Evolutionary conservation across 331 rosid genomes (phyloP), one percentile per base, ranked within the genome.

Genomic region (Quercus phellos): DNA sequence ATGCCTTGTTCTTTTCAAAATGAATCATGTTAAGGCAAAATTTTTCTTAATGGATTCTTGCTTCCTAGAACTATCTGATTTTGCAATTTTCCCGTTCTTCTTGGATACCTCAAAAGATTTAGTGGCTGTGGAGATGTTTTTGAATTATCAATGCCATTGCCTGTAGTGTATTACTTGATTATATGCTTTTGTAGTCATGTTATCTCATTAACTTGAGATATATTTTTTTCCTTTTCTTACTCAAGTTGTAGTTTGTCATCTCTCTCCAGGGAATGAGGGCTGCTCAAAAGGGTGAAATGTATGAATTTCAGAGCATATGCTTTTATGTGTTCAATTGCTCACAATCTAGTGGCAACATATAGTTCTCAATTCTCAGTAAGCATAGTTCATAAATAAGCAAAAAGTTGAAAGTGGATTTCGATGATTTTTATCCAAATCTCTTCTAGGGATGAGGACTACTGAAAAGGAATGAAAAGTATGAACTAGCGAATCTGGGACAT

Each of bases 401-500:
- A 46, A 46, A 12, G 4, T 46, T 46, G n/a, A 74, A 60, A 50
- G 17, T 38, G 42, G 67, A 70, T 18, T 61, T 4, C 2, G 78
- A 68, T 55, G 81, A 83, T 56, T 71, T 78, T 63, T 69, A 55
- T 80, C 51, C 55, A 63, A 72, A 72, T 81, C 73, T 78, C 87
- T 67, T 75, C 87, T 19, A 78, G 76, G 42, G 83, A 86, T 16
- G 86, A 83, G 60, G 90, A 83, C 63, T 12, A 79, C 83, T 77
- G 80, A 3, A 81, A 81, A 73, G 90, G 89, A 73, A 83, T 85
- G 83, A 82, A 67, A 87, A 84, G 90, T 89, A 85, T 81, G 76
- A 74, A 17, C 51, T 58, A 4, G 70, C 19, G 26, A 42, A 29
- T 55, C 30, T n/a, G 27, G 30, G n/a, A 16, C 26, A 30, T 74